Evolutionary conservation across 2,329 filamentous ascomycete genomes (phyloP).

Genomic region (Colletotrichum musae): DNA sequence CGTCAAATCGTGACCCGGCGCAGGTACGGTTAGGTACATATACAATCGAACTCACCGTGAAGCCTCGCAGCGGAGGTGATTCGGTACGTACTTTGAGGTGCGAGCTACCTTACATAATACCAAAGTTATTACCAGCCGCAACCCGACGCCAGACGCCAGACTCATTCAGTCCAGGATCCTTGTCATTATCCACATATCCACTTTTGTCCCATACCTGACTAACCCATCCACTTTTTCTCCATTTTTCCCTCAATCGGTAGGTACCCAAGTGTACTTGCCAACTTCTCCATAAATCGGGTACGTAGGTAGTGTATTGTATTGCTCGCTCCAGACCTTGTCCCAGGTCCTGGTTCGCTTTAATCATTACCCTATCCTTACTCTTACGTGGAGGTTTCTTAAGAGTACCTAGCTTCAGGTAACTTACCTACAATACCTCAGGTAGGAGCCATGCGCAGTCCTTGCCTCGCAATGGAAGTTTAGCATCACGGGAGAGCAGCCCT

Average conservation of each 20-base stretch:
- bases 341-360: conserved; percentile 27
- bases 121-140: no score
- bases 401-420: no score
- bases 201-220: conserved; percentile 31
- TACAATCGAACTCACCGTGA: not conserved
- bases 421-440: no score
- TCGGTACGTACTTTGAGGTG: not conserved
- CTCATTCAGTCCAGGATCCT: conserved; percentile 22
- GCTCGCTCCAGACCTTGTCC: not conserved
- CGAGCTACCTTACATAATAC: not conserved
- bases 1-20: not conserved
- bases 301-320: conserved; percentile 8
- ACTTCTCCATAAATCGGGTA: conserved; percentile 38
- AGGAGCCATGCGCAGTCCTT: no score
- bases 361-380: conserved; percentile 29
- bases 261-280: conserved; percentile 17
- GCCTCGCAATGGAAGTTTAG: no score
- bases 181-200: not conserved
- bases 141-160: no score
- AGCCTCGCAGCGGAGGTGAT: not conserved
- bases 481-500: not conserved
- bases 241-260: conserved; percentile 15
- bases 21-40: not conserved
- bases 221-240: conserved; percentile 32
- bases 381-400: not conserved